Evolutionary conservation across 2,329 filamentous ascomycete genomes (phyloP).

Genomic region (Ustilaginoidea virens): DNA sequence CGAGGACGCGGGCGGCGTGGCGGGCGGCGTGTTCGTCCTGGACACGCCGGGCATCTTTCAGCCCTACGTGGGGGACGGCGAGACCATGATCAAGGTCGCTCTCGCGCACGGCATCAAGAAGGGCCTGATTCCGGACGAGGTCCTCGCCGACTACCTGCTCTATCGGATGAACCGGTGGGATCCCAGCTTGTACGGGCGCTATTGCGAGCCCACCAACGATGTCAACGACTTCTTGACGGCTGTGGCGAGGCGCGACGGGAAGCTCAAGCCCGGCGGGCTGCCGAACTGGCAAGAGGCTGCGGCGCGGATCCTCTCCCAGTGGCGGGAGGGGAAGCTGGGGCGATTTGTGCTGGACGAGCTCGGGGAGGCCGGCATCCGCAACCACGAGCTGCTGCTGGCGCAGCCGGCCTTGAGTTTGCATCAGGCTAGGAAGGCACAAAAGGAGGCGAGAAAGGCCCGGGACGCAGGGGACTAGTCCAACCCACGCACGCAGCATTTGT

Average conservation of each 20-base stretch:
- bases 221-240: constrained; percentile 54
- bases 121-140: constrained; percentile 61
- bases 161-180: constrained; percentile 63
- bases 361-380: constrained; percentile 37
- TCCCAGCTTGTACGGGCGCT: constrained; percentile 44
- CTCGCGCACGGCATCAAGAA: constrained; percentile 86
- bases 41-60: constrained; percentile 95
- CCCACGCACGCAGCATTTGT: no score
- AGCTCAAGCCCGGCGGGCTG: constrained; percentile 56
- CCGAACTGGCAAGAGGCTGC: constrained; percentile 61
- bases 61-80: constrained; percentile 71
- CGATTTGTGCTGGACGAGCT: constrained; percentile 69
- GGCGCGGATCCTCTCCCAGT: constrained; percentile 66
- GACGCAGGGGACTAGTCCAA: constrained; percentile 7
- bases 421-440: constrained; percentile 53
- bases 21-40: constrained; percentile 61
- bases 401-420: constrained; percentile 43
- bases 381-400: constrained; percentile 29
- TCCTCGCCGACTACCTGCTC: constrained; percentile 79
- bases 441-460: constrained; percentile 37
- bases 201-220: constrained; percentile 66
- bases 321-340: constrained; percentile 63
- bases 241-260: constrained; percentile 60
- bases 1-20: constrained; percentile 25
- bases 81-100: constrained; percentile 90